Base-by-base conservation (phyloP, 225 moss, liverwort and hornwort species). In the Thuidium tamariscinum region DNA sequence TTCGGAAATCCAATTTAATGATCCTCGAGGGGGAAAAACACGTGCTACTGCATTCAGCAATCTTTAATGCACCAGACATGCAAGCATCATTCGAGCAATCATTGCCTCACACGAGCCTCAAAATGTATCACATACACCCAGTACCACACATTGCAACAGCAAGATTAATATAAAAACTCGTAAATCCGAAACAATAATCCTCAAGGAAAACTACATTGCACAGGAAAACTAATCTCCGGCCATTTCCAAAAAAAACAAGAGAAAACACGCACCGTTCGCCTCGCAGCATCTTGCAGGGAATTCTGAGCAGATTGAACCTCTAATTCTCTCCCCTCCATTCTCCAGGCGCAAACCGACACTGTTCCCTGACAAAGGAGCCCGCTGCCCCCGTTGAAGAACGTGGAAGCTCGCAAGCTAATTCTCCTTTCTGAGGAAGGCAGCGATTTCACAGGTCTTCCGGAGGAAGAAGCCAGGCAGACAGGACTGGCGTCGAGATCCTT, bases 261-360 rank as follows among this genome's bases (percentile, higher is more conserved):
- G 72, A 57, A 73, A 6, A 5, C 54, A 86, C 89, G 73, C 54
- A 94, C 92, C 92, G 91, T 92, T 60, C 87, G 70, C 70, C 84
- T 88, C 46, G 92, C 89, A 79, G 92, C 93, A 69, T 94, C 92
- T 85, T 92, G 64, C 39, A 94, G 79, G 32, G 69, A 83, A 85
- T 84, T 86, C 83, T 74, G 85, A 74, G 93, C 37, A 76, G 87
- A 86, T 82, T 79, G 80, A 41, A 91, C 83, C 83, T 51, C 79
- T 5, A 89, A 27, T 62, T 81, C 69, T 27, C 55, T 82, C 49
- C 86, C 83, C 16, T 83, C 85, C 87, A 89, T 86, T 52, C 74
- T 85, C 57, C 87, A 75, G 17, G 52, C 30, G 17, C 56, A 79
- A 74, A 70, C 49, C 22, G 48, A n/a, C 46, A 46, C 73, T 49